Conservation (phyloP, 768 basidiomycete genomes). For the Termitomyces heimii region DNA sequence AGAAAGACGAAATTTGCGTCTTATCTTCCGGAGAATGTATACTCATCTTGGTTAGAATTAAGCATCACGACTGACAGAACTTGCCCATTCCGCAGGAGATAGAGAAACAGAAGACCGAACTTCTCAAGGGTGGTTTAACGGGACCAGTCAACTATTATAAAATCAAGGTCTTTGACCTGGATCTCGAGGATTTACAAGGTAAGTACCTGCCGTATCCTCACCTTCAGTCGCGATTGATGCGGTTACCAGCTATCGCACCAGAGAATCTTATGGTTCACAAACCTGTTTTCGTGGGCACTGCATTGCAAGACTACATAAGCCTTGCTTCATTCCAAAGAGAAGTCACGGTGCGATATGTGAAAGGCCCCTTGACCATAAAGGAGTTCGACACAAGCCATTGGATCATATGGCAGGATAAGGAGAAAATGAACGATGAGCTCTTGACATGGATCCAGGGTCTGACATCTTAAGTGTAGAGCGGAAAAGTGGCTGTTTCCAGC, state of each 20-base stretch:
- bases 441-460: constrained; percentile 10
- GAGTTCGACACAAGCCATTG: constrained; percentile 15
- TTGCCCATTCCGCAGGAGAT: neutral
- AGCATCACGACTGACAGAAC: neutral
- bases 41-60: neutral
- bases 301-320: constrained; percentile 25
- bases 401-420: constrained; percentile 13
- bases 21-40: constrained; percentile 23
- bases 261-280: constrained; percentile 21
- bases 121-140: constrained; percentile 5
- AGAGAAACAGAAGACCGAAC: constrained; percentile 3
- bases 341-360: constrained; percentile 11
- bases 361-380: constrained; percentile 21
- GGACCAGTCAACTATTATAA: constrained; percentile 13
- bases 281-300: constrained; percentile 30
- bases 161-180: constrained; percentile 12
- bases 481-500: neutral
- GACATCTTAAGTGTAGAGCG: neutral
- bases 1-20: constrained; percentile 14
- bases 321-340: constrained; percentile 12
- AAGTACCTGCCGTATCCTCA: constrained; percentile 9
- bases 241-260: neutral
- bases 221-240: neutral
- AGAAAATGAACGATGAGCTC: constrained; percentile 12
- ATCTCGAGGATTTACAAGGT: constrained; percentile 27